Evolutionary conservation across 192 early-diverging fungal genomes (phyloP).

Genomic region (Coemansia sp.): DNA sequence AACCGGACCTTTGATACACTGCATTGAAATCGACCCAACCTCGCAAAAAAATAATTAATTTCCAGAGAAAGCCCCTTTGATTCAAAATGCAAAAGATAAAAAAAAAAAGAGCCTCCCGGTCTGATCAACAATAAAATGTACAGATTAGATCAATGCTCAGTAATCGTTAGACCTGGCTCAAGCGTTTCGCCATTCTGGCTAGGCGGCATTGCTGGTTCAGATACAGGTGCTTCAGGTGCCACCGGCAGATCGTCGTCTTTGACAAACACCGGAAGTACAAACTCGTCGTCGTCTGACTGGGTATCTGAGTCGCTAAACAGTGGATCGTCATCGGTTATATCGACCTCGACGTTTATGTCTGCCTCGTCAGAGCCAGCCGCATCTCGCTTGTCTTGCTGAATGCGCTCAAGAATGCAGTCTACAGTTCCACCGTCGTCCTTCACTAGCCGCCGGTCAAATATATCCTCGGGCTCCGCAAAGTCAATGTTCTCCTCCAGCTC

Average conservation of each 20-base stretch:
- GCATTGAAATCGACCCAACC: too few relatives aligned
- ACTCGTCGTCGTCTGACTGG: constrained; percentile 34
- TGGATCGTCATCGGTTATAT: constrained; percentile 47
- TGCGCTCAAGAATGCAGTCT: constrained; percentile 22
- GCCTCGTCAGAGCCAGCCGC: constrained; percentile 1
- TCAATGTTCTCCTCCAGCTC: constrained; percentile 95
- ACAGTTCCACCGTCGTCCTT: constrained; percentile 13
- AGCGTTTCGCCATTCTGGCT: too few relatives aligned
- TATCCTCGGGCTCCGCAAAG: constrained; percentile 89
- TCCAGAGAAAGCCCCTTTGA: too few relatives aligned
- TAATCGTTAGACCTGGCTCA: too few relatives aligned
- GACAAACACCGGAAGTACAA: constrained; percentile 34
- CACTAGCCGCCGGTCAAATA: constrained; percentile 69
- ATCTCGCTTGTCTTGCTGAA: constrained; percentile 8
- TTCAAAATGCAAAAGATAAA: too few relatives aligned
- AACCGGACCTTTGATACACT: too few relatives aligned
- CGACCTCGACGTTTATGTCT: constrained; percentile 27
- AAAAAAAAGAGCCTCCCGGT: too few relatives aligned
- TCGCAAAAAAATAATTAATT: too few relatives aligned
- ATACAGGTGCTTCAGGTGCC: neutral
- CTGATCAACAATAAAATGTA: too few relatives aligned
- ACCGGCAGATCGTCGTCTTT: constrained; percentile 8
- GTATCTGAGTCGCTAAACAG: constrained; percentile 51
- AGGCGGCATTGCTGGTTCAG: too few relatives aligned
- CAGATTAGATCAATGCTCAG: too few relatives aligned